These are phyloP conservation scores for Apiospora marii DNA, from an alignment of 2,329 filamentous ascomycete species.

Conservation along the genomic window DNA sequence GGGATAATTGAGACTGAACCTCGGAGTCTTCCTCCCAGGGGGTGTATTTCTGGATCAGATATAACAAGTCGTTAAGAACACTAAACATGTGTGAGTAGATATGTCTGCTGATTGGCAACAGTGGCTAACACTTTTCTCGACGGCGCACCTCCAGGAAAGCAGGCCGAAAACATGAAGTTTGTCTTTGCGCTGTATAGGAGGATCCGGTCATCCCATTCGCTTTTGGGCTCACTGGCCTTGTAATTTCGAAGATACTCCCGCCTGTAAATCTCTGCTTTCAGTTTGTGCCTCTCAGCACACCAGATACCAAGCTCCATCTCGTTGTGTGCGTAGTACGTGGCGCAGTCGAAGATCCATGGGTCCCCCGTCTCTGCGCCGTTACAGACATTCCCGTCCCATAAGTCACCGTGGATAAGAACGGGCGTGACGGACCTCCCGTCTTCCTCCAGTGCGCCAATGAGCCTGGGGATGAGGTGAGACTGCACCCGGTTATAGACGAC, in stretches of 20 bases:
- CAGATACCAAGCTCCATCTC: conserved; percentile 39
- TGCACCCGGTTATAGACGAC: conserved; percentile 31
- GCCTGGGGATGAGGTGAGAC: conserved; percentile 42
- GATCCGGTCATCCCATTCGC: conserved; percentile 43
- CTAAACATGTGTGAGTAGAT: neutral
- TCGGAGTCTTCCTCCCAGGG: conserved; percentile 25
- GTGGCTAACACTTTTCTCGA: conserved; percentile 26
- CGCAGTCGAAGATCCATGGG: conserved; percentile 47
- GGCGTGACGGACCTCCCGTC: conserved; percentile 31
- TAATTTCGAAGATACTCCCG: conserved; percentile 34
- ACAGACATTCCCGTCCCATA: conserved; percentile 50
- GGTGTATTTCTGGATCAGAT: conserved; percentile 27
- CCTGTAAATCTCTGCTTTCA: conserved; percentile 28
- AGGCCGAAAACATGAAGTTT: conserved; percentile 31
- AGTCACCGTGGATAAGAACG: neutral
- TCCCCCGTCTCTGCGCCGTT: conserved; percentile 40
- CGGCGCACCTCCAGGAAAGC: conserved; percentile 24
- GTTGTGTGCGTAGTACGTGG: conserved; percentile 49
- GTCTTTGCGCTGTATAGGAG: conserved; percentile 36
- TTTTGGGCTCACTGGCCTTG: conserved; percentile 37
- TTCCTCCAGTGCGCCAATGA: conserved; percentile 36
- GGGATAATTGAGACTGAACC: neutral
- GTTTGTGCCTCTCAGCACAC: conserved; percentile 32
- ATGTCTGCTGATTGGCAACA: neutral
- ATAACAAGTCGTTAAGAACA: conserved; percentile 22